Conservation (phyloP, 331 rosid genomes). For the Pyracantha coccinea region DNA sequence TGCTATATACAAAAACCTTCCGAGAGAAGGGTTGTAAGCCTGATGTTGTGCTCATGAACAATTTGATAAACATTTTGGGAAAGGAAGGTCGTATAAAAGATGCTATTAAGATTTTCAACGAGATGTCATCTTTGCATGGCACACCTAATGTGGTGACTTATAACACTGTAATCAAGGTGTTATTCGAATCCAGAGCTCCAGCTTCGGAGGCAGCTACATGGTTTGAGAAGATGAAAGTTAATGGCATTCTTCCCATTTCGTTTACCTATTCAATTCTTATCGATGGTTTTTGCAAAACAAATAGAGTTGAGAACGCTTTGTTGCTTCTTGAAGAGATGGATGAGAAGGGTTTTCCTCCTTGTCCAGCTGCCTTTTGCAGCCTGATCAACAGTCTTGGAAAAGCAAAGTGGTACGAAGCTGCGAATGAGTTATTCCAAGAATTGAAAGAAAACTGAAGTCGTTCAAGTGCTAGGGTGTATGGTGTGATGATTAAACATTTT, state of each 20-base stretch:
- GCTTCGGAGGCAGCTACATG: constrained; percentile 53
- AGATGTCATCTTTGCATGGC: constrained; percentile 52
- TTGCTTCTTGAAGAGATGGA: constrained; percentile 99
- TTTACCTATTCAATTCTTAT: constrained; percentile 86
- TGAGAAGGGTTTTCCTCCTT: constrained; percentile 90
- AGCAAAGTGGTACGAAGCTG: constrained; percentile 90
- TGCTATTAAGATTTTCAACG: constrained; percentile 50
- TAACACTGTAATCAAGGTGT: constrained; percentile 65
- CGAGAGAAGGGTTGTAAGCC: constrained; percentile 65
- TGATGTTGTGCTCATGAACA: constrained; percentile 77
- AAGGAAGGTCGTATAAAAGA: constrained; percentile 59
- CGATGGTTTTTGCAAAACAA: constrained; percentile 89
- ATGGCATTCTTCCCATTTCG: constrained; percentile 64
- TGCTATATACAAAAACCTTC: constrained; percentile 42
- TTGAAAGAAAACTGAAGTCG: constrained; percentile 80
- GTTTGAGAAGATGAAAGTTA: constrained; percentile 80
- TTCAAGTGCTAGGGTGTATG: constrained; percentile 91
- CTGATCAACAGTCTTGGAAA: constrained; percentile 84
- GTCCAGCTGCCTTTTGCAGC: constrained; percentile 97
- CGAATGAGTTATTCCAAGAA: constrained; percentile 85
- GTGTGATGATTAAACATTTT: constrained; percentile 94
- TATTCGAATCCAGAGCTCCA: constrained; percentile 67
- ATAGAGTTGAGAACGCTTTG: constrained; percentile 78
- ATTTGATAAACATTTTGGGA: constrained; percentile 71
- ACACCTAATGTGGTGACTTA: constrained; percentile 78